phyloP scores from a whole-genome alignment of 495 filamentous ascomycete genomes.

The Xylaria intraflava region DNA sequence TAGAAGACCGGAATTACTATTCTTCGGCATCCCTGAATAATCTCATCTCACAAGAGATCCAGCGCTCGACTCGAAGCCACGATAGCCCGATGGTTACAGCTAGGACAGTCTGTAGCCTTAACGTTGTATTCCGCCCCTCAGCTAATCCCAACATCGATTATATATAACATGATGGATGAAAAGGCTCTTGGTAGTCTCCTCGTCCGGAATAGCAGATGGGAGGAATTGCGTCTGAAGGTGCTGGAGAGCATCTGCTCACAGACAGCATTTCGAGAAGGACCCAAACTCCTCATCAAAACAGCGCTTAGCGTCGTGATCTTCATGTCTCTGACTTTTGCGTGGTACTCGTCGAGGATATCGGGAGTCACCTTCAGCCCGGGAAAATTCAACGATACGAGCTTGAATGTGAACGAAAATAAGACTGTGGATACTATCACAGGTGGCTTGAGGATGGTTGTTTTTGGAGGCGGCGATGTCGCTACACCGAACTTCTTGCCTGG shows the following conservation, averaged over 20 bases:
- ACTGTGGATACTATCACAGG: not conserved
- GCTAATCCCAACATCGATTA: not conserved
- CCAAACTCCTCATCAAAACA: not conserved
- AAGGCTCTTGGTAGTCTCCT: not conserved
- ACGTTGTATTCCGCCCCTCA: not conserved
- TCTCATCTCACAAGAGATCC: too few species aligned
- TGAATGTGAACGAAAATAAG: not conserved
- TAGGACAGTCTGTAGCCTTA: not conserved
- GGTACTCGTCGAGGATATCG: not conserved
- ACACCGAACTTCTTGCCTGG: conserved; percentile 3
- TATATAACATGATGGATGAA: not conserved
- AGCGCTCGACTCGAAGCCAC: too few species aligned
- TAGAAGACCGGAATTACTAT: too few species aligned
- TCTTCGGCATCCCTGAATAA: too few species aligned
- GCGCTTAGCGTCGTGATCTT: not conserved
- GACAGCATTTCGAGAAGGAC: conserved; percentile 1
- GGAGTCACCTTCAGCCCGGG: not conserved
- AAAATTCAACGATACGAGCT: not conserved
- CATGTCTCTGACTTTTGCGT: not conserved
- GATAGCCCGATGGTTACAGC: too few species aligned
- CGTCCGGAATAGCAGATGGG: not conserved
- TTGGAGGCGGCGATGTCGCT: conserved; percentile 20
- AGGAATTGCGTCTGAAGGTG: not conserved
- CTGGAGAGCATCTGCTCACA: not conserved
- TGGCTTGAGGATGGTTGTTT: conserved; percentile 21